These are phyloP conservation scores for Cryphonectria carpinicola DNA, from an alignment of 2,329 filamentous ascomycete genomes.

Conservation along the genomic window DNA sequence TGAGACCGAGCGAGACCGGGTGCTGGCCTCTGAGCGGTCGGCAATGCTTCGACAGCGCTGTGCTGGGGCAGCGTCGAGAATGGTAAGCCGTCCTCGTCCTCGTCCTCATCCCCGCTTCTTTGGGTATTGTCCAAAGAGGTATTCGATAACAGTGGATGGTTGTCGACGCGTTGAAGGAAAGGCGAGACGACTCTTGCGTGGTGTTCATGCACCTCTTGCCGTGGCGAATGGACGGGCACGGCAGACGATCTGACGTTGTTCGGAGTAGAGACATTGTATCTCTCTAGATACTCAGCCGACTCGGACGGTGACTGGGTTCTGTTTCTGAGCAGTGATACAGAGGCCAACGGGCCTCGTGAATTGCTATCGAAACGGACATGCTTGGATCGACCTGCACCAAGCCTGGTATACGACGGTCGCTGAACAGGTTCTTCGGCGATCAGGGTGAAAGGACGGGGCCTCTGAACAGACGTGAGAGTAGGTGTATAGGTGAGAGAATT, in stretches of 20 bases:
- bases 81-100: background rate
- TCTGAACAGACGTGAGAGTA: constrained; percentile 6
- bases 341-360: background rate
- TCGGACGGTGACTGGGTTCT: constrained; percentile 27
- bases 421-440: constrained; percentile 27
- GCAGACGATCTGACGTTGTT: background rate
- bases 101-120: background rate
- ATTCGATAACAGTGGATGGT: background rate
- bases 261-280: constrained; percentile 32
- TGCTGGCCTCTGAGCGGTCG: background rate
- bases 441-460: constrained; percentile 19
- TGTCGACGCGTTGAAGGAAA: background rate
- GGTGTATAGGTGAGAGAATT: background rate
- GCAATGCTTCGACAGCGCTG: background rate
- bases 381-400: constrained; percentile 11
- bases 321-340: background rate
- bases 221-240: background rate
- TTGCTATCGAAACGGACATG: constrained; percentile 23
- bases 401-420: constrained; percentile 15
- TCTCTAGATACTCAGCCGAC: constrained; percentile 42
- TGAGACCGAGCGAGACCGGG: background rate
- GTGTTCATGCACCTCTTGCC: background rate
- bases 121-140: background rate
- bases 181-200: background rate
- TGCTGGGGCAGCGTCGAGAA: background rate